A percentile compares a stretch with the other conserved stretches of the same genome.
phyloP scores from a whole-genome alignment of 345 rosid genomes.

The Psidium friedrichsthalianum region DNA sequence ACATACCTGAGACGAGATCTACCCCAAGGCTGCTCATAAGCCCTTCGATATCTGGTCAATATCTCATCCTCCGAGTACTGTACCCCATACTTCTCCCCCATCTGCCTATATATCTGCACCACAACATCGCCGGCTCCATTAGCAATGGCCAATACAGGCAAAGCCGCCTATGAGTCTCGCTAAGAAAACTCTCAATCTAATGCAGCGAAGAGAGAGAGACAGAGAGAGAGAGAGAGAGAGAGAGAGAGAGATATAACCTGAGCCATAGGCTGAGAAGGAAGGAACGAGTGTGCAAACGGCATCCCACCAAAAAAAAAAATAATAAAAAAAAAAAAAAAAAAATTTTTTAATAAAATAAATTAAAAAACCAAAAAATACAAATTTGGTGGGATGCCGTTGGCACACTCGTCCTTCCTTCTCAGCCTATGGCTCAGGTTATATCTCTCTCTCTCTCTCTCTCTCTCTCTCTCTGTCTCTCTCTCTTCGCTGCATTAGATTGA shows the following conservation, averaged over 20 bases:
- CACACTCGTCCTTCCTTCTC: constrained; percentile 89
- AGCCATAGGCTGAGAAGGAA: constrained; percentile 98
- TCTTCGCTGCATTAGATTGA: background rate
- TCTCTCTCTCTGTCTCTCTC: background rate
- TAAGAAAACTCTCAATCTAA: background rate
- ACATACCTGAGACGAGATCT: constrained; percentile 84
- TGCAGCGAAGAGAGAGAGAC: background rate
- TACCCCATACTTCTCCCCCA: constrained; percentile 93
- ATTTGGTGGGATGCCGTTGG: constrained; percentile 93
- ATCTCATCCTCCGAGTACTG: constrained; percentile 82
- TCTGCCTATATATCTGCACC: constrained; percentile 65
- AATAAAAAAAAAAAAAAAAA: too few relatives aligned
- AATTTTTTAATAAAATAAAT: too few relatives aligned
- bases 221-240: too few relatives aligned
- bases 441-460: background rate
- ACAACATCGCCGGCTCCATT: background rate
- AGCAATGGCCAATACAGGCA: background rate
- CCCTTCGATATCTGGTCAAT: constrained; percentile 67
- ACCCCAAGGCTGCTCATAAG: constrained; percentile 96
- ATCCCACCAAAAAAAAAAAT: constrained; percentile 86
- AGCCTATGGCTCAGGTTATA: constrained; percentile 86
- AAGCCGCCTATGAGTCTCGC: background rate
- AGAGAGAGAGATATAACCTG: constrained; percentile 30
- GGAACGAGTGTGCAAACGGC: constrained; percentile 88
- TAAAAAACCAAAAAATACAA: too few relatives aligned